Percentiles rank a stretch among this genome's conserved stretches.
phyloP scores from a whole-genome alignment of 2,329 filamentous ascomycete genomes.

The Paraconiothyrium sp. region DNA sequence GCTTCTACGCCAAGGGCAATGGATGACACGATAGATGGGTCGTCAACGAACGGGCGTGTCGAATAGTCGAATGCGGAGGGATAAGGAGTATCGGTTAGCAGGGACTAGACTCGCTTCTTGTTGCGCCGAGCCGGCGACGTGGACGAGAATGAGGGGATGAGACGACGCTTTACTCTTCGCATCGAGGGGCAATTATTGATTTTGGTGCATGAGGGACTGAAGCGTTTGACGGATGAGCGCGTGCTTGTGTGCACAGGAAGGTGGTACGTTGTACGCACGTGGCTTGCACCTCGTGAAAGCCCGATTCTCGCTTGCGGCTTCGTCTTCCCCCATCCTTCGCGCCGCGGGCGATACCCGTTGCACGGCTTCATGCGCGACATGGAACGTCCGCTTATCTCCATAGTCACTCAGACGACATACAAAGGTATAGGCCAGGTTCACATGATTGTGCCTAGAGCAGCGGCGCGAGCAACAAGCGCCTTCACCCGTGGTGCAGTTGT shows the following conservation, averaged over 20 bases:
- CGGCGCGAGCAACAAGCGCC: conserved; percentile 1
- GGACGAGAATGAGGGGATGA: conserved; percentile 1
- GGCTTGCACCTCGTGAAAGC: neutral
- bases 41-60: neutral
- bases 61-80: conserved; percentile 7
- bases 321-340: neutral
- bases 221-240: neutral
- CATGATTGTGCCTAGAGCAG: neutral
- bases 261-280: conserved; percentile 4
- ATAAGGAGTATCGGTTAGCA: neutral
- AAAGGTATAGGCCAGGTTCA: no score
- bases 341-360: neutral
- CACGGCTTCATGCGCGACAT: conserved; percentile 3
- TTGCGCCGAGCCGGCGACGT: conserved; percentile 1
- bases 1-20: neutral
- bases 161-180: conserved; percentile 8
- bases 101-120: neutral
- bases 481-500: neutral
- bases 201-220: neutral
- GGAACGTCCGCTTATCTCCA: neutral
- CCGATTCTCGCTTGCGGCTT: neutral
- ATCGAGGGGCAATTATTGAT: conserved; percentile 13
- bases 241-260: neutral
- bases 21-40: neutral
- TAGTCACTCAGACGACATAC: neutral